Evolutionary conservation across 192 early-diverging fungal species (phyloP).

Genomic region (Gonapodya sp.): DNA sequence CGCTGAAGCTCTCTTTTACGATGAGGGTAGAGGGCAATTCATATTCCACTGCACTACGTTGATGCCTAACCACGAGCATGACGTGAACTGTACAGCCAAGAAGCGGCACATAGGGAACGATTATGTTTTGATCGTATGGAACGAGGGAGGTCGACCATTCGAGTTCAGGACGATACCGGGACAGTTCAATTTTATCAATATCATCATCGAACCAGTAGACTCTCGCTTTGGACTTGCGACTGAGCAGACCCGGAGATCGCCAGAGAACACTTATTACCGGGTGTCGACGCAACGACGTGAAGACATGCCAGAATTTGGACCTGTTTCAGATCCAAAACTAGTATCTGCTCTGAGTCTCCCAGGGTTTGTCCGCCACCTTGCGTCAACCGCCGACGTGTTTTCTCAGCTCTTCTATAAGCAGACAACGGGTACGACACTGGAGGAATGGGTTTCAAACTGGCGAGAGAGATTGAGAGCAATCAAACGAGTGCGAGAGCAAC

Average conservation of each 20-base stretch:
- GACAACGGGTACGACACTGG: slow-evolving; percentile 25
- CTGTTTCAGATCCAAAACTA: slow-evolving; percentile 70
- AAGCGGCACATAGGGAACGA: slow-evolving; percentile 98
- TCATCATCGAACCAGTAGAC: slow-evolving; percentile 73
- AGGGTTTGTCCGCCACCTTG: slow-evolving; percentile 70
- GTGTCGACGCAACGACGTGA: slow-evolving; percentile 58
- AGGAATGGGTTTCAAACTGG: slow-evolving; percentile 81
- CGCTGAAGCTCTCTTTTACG: slow-evolving; percentile 67
- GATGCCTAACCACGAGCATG: slow-evolving; percentile 77
- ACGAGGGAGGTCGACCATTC: slow-evolving; percentile 75
- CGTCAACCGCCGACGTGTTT: slow-evolving; percentile 81
- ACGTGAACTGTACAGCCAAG: slow-evolving; percentile 71
- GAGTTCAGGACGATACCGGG: slow-evolving; percentile 82
- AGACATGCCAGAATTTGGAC: slow-evolving; percentile 75
- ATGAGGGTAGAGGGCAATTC: slow-evolving; percentile 74
- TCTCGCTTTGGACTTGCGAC: slow-evolving; percentile 14
- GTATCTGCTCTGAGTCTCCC: slow-evolving; percentile 67
- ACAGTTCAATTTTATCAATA: slow-evolving; percentile 93
- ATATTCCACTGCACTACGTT: slow-evolving; percentile 90
- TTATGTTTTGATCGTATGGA: slow-evolving; percentile 87
- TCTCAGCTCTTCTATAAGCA: slow-evolving; percentile 73
- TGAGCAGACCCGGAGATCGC: neutral
- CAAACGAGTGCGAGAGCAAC: slow-evolving; percentile 59
- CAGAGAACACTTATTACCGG: slow-evolving; percentile 33
- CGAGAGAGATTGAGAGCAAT: slow-evolving; percentile 83